These are phyloP conservation scores for Entelexis paramagnoliae DNA, from an alignment of 1,139 yeast species.

Conservation along the genomic window DNA sequence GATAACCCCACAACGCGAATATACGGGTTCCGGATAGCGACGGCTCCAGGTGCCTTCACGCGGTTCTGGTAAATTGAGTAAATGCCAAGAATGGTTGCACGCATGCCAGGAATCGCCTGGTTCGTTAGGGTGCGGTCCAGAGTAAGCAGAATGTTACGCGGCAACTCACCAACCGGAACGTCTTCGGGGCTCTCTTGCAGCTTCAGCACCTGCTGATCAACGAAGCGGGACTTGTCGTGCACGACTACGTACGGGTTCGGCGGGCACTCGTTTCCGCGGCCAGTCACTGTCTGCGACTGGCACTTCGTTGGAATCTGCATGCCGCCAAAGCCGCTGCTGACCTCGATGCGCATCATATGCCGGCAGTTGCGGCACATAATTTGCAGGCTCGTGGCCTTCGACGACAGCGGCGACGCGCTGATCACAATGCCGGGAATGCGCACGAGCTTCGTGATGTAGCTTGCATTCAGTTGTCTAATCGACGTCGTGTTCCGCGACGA, in stretches of 20 bases:
- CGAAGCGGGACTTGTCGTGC: constrained; percentile 83
- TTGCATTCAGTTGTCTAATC: constrained; percentile 75
- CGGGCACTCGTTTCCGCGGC: constrained; percentile 60
- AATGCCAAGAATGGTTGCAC: constrained; percentile 85
- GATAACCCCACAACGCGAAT: constrained; percentile 78
- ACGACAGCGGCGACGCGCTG: constrained; percentile 77
- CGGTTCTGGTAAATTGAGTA: constrained; percentile 81
- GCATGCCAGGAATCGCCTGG: constrained; percentile 86
- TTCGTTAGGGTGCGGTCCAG: constrained; percentile 87
- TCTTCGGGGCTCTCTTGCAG: constrained; percentile 94
- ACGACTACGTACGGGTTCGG: constrained; percentile 86
- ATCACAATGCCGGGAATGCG: constrained; percentile 89
- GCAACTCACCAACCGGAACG: constrained; percentile 99
- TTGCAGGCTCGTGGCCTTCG: constrained; percentile 78
- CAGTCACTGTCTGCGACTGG: constrained; percentile 41
- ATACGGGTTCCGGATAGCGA: constrained; percentile 90
- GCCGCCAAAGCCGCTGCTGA: constrained; percentile 70
- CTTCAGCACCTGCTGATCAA: constrained; percentile 89
- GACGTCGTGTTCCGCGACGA: constrained; percentile 66
- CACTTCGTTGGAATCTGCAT: constrained; percentile 69
- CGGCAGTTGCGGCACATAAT: constrained; percentile 83
- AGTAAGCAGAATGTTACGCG: constrained; percentile 79
- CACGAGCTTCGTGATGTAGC: constrained; percentile 79
- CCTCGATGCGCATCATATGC: constrained; percentile 57
- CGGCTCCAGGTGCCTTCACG: constrained; percentile 46